Base-by-base conservation (phyloP, 2,329 filamentous ascomycete genomes). In the Scortechinia acanthostroma region DNA sequence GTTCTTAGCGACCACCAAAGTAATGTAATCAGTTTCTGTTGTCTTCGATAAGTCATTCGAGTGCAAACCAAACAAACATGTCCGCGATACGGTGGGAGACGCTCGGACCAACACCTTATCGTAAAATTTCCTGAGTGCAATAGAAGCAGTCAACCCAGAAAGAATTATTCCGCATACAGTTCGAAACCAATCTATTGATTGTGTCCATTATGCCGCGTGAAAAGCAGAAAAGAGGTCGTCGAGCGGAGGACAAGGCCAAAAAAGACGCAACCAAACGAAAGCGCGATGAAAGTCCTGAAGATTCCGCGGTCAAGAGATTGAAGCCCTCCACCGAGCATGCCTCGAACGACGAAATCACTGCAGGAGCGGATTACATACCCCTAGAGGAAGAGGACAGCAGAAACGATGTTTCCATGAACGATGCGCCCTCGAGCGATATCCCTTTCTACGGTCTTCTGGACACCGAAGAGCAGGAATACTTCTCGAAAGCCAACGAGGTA, bases 391-490 rank as follows among this genome's bases (percentile, higher is more conserved):
- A 51, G 2, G 52, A 48, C n/a, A 47, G 55, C 25, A 46, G 53
- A 6, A 19, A 47, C 17, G 55, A 53, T 13, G 35, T 46, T 16
- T 48, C 46, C 13, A 47, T 42, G 19, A 43, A 47, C 3, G 47
- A 50, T 4, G 44, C n/a, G n/a, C n/a, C 43, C 16, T 10, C 22
- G n/a, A 20, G 46, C 10, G 35, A 40, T 17, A 40, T 19, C 13
- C 35, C 35, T 40, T 98, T 95, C 69, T 97, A 94, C 56, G 93
- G 93, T 51, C 83, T 96, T 72, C 82, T 98, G 21, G 86, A 89
- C 55, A 85, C 94, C 45, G 80, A 94, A 52, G 93, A 98, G 69
- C 89, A 95, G 59, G 91, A 96, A 63, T 96, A 96, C 63, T 98
- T 97, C 64, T 85, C 88, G 52, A 81, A 82, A 42, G 90, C 91